Conservation (phyloP, 164 flowering plant species). For the Tinospora cordifolia region DNA sequence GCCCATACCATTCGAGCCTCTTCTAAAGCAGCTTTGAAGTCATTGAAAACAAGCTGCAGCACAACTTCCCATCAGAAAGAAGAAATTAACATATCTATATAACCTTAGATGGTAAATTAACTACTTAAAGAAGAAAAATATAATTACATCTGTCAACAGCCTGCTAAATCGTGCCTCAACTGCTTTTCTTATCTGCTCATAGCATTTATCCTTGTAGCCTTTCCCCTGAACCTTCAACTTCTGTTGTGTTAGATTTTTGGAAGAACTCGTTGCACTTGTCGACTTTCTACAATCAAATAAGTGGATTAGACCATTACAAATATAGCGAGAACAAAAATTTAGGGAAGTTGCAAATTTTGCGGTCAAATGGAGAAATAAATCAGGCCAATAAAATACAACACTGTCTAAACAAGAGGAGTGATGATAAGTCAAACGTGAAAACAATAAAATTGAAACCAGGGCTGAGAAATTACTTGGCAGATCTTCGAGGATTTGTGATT, state of each 20-base stretch:
- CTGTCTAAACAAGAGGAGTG: not conserved
- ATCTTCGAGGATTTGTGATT: conserved; percentile 72
- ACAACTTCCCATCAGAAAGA: conserved; percentile 18
- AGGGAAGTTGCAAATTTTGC: not conserved
- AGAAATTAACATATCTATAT: not conserved
- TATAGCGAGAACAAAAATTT: not conserved
- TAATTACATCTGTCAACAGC: conserved; percentile 63
- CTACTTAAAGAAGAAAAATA: not conserved
- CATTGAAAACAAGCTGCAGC: conserved; percentile 68
- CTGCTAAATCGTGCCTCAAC: conserved; percentile 79
- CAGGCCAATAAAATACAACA: not conserved
- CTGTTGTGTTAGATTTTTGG: conserved; percentile 53
- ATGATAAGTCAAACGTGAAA: not conserved
- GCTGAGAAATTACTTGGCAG: conserved; percentile 56
- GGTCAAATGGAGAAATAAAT: conserved; percentile 2
- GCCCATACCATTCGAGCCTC: conserved; percentile 76
- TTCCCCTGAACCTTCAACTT: conserved; percentile 83
- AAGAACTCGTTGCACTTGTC: conserved; percentile 43
- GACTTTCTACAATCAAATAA: conserved; percentile 44
- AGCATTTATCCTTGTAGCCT: conserved; percentile 95
- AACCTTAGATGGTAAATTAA: not conserved
- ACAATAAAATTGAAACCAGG: not conserved
- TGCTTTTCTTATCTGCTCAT: conserved; percentile 78
- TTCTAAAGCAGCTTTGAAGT: conserved; percentile 86
- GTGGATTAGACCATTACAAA: not conserved